Evolutionary conservation across 441 rosid species (phyloP).

Genomic region (Hura crepitans): DNA sequence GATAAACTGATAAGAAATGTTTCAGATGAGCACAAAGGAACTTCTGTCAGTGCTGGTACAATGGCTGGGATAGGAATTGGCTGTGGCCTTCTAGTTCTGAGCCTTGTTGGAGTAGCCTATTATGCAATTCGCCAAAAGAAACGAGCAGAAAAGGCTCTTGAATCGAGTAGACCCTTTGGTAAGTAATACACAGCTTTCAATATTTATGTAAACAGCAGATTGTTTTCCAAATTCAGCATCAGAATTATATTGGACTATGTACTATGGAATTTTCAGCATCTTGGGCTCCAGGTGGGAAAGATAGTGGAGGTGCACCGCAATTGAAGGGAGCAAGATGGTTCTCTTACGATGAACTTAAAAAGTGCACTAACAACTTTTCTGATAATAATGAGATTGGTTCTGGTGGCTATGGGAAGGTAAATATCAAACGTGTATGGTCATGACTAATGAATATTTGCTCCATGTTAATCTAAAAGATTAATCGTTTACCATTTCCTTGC

Average conservation of each 20-base stretch:
- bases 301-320: conserved; percentile 86
- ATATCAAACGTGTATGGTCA: not conserved
- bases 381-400: conserved; percentile 72
- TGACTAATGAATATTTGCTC: not conserved
- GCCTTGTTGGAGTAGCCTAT: conserved; percentile 61
- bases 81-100: conserved; percentile 45
- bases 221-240: not conserved
- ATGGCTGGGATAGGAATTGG: conserved; percentile 52
- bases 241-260: conserved; percentile 4
- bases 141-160: conserved; percentile 88
- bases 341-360: conserved; percentile 88
- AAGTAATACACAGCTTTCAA: conserved; percentile 24
- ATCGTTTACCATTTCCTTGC: conserved; percentile 8
- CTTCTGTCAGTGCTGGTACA: conserved; percentile 42
- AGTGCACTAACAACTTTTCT: conserved; percentile 66
- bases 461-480: not conserved
- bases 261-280: conserved; percentile 49
- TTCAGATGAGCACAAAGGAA: conserved; percentile 43
- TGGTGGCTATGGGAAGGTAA: conserved; percentile 94
- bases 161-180: conserved; percentile 80
- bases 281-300: conserved; percentile 86
- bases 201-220: not conserved
- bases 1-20: conserved; percentile 14
- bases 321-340: conserved; percentile 95
- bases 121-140: conserved; percentile 89